Evolutionary conservation across 1,284 basidiomycete species (phyloP), one percentile per base, ranked within the genome.

Genomic region (Papiliotrema flavescens): DNA sequence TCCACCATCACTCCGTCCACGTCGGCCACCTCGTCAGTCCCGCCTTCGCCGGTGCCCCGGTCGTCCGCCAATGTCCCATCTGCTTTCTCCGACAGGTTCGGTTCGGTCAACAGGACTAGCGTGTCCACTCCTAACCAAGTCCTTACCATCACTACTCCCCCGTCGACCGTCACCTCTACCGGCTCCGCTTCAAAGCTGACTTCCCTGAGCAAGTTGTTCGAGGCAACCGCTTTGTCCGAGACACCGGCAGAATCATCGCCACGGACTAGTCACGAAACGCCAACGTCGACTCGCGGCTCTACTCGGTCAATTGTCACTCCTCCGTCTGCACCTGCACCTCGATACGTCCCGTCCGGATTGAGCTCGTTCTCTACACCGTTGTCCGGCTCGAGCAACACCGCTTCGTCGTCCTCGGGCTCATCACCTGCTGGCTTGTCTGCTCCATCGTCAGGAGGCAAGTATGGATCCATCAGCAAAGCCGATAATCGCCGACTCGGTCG

Each of bases 401-500:
- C 57, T 37, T 42, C 55, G 11, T 22, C 37, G 15, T n/a, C 49
- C 3, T 47, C 59, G 20, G 46, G 41, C 36, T 32, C 47, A 7
- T 43, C 51, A 17, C 22, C 57, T 13, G 50, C 51, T 23, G 59
- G 57, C 17, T 17, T 40, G 39, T n/a, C 39, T 22, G 14, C 37
- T 19, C 17, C 22, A 23, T 8, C 19, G 6, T 39, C 47, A 11
- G 14, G 15, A 5, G 64, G 63, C 49, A 70, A 70, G 45, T 71
- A 72, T 50, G 66, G 69, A 3, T 75, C 71, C 3, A 68, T 75
- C 26, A 69, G 66, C 23, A 60, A 60, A 36, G 61, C 63, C 8
- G 76, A 77, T 53, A 52, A 65, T 11, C 62, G 76, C n/a, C 61
- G 66, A 4, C 65, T 78, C 4, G 76, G 76, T 22, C 63, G 72